A percentile compares a stretch with the other conserved stretches of the same genome.
Conservation (phyloP, 495 filamentous ascomycete species). For the Penicillium dipodomyicola region DNA sequence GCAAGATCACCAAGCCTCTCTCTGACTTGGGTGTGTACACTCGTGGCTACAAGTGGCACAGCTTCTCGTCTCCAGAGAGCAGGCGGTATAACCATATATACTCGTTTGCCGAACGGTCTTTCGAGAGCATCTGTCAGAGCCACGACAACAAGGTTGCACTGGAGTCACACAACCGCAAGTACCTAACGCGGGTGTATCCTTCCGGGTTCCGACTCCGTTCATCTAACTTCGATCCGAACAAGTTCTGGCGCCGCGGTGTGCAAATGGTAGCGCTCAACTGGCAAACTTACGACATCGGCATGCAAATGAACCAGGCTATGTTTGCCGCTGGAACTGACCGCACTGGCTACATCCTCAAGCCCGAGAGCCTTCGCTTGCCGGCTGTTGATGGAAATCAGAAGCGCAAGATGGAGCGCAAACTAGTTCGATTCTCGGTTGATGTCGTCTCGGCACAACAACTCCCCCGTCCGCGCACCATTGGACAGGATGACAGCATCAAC, state of each 20-base stretch:
- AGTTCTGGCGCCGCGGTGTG: conserved; percentile 91
- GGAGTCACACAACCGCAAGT: conserved; percentile 83
- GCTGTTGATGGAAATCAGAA: conserved; percentile 40
- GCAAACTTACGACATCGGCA: conserved; percentile 93
- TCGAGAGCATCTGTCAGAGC: conserved; percentile 71
- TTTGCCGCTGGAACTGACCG: conserved; percentile 88
- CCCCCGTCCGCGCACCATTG: conserved; percentile 71
- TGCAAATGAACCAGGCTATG: conserved; percentile 97
- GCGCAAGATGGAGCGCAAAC: conserved; percentile 58
- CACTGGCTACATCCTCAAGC: conserved; percentile 91
- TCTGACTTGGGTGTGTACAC: conserved; percentile 89
- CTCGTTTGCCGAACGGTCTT: conserved; percentile 85
- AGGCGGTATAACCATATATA: conserved; percentile 88
- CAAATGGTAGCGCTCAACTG: conserved; percentile 97
- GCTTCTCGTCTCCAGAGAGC: conserved; percentile 71
- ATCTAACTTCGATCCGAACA: conserved; percentile 87
- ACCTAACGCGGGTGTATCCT: conserved; percentile 93
- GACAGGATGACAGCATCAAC: conserved; percentile 71
- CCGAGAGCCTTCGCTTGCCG: conserved; percentile 70
- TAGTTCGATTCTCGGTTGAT: conserved; percentile 78
- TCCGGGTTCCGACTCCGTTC: conserved; percentile 74
- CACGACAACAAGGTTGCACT: conserved; percentile 69
- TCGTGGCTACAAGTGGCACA: conserved; percentile 77
- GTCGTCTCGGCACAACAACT: conserved; percentile 94
- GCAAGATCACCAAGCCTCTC: conserved; percentile 80